A percentile compares a stretch with the other conserved stretches of the same genome.
Conservation (phyloP, 495 filamentous ascomycete species). For the Platismatia glauca region DNA sequence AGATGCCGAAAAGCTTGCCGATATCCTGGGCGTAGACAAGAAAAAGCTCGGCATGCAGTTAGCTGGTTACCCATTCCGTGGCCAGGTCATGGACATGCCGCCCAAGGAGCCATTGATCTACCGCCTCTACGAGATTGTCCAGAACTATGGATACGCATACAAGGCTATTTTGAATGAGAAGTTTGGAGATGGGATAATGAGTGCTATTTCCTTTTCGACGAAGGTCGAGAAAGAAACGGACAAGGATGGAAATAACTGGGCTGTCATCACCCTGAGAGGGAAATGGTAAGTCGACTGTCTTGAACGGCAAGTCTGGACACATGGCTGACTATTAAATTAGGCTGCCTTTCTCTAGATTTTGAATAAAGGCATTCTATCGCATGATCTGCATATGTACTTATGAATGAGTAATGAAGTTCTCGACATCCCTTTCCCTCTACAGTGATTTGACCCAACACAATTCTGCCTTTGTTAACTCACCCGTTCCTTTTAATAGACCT, state of each 20-base stretch:
- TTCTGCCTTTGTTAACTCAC: not conserved
- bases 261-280: conserved; percentile 79
- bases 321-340: conserved; percentile 30
- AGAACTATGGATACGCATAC: conserved; percentile 96
- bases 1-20: conserved; percentile 65
- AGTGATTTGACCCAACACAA: too few relatives aligned
- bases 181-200: conserved; percentile 99
- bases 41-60: conserved; percentile 52
- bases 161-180: conserved; percentile 98
- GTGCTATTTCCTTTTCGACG: conserved; percentile 85
- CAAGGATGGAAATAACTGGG: conserved; percentile 71
- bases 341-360: conserved; percentile 59
- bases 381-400: not conserved
- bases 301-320: not conserved
- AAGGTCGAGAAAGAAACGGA: conserved; percentile 96
- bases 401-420: not conserved
- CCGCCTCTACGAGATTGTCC: conserved; percentile 88
- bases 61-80: conserved; percentile 70
- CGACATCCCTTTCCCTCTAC: too few relatives aligned
- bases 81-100: conserved; percentile 81
- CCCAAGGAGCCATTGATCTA: conserved; percentile 92
- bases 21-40: conserved; percentile 55
- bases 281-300: conserved; percentile 66
- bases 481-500: not conserved
- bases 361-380: conserved; percentile 8